Evolutionary conservation across 2,329 filamentous ascomycete species (phyloP).

Genomic region (Colletotrichum navitas): DNA sequence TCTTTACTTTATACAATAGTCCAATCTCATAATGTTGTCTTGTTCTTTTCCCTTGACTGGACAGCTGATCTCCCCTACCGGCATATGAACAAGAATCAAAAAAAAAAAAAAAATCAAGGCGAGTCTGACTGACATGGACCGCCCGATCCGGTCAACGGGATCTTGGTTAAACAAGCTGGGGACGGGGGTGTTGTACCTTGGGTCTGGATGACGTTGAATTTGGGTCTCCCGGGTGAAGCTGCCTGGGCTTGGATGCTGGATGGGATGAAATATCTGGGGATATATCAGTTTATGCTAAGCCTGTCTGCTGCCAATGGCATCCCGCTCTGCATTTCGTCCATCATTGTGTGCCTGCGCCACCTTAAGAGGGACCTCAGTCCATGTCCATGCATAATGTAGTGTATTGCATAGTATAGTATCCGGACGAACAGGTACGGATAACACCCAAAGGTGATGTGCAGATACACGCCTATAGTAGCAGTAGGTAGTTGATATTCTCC

Average conservation of each 20-base stretch:
- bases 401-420: background rate
- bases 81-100: background rate
- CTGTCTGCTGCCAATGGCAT: background rate
- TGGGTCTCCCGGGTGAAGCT: conserved; percentile 23
- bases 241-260: conserved; percentile 12
- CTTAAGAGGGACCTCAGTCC: too few relatives aligned
- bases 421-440: background rate
- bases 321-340: too few relatives aligned
- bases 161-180: background rate
- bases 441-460: background rate
- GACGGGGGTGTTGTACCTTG: background rate
- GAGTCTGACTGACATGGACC: background rate
- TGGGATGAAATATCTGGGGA: conserved; percentile 22
- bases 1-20: background rate
- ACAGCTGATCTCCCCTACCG: background rate
- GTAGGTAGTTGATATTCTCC: too few relatives aligned
- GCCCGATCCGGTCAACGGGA: background rate
- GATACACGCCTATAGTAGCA: too few relatives aligned
- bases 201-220: conserved; percentile 33
- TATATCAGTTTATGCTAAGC: conserved; percentile 37
- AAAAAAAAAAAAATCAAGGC: background rate
- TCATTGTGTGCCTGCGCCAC: too few relatives aligned
- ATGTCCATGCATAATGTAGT: background rate
- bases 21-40: background rate
- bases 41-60: background rate